Evolutionary conservation across 768 basidiomycete species (phyloP).

Genomic region (Podaxis sp.): DNA sequence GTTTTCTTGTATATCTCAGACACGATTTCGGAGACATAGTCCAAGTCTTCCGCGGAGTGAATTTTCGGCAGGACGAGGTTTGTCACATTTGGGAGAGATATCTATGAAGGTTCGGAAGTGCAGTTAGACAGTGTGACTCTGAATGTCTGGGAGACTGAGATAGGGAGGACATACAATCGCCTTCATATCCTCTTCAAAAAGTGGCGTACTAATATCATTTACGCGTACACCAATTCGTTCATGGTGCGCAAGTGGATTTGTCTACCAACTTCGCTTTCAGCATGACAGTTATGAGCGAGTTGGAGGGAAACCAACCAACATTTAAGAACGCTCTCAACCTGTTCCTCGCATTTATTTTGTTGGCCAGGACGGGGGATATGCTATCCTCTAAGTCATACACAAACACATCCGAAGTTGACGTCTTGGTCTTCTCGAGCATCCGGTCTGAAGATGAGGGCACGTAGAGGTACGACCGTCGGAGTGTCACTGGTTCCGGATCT

Average conservation of each 20-base stretch:
- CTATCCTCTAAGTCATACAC: constrained; percentile 92
- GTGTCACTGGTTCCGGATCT: constrained; percentile 1
- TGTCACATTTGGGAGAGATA: constrained; percentile 44
- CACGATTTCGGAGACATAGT: constrained; percentile 54
- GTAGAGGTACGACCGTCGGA: constrained; percentile 66
- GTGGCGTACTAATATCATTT: constrained; percentile 64
- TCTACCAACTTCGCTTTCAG: constrained; percentile 1
- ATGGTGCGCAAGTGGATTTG: constrained; percentile 34
- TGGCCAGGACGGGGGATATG: constrained; percentile 62
- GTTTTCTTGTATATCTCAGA: constrained; percentile 29
- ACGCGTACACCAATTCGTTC: constrained; percentile 68
- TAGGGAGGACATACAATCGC: constrained; percentile 45
- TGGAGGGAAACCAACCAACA: constrained; percentile 33
- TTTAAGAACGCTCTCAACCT: constrained; percentile 55
- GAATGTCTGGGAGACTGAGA: background rate
- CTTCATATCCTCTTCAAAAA: constrained; percentile 63
- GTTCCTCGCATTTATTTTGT: constrained; percentile 59
- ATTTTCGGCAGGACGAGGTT: constrained; percentile 87
- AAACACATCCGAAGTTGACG: constrained; percentile 64
- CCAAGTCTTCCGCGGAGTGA: constrained; percentile 65
- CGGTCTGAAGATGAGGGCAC: constrained; percentile 80
- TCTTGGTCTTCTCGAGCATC: constrained; percentile 80
- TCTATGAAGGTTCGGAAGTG: too few relatives aligned
- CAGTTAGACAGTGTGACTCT: background rate
- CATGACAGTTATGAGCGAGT: background rate